Evolutionary conservation across 257 asterid genomes (phyloP).

Genomic region (Nicotiana tomentosiformis): DNA sequence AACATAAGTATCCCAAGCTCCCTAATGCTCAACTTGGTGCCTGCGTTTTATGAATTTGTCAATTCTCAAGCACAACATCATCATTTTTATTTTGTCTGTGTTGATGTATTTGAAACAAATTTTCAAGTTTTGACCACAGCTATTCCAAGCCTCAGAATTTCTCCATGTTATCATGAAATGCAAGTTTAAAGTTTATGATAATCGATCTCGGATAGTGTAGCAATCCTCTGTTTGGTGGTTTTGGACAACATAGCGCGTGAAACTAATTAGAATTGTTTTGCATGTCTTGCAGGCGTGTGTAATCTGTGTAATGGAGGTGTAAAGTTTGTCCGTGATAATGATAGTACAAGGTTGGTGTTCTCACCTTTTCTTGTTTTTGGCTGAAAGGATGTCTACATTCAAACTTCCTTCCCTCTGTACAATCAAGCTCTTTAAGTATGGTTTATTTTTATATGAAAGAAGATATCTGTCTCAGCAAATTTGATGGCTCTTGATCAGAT

Average conservation of each 20-base stretch:
- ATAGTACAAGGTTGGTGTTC: conserved; percentile 47
- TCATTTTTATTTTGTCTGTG: not conserved
- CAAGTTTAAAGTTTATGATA: not conserved
- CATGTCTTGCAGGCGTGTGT: conserved; percentile 58
- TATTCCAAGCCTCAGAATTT: not conserved
- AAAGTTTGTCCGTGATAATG: conserved; percentile 75
- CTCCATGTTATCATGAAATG: not conserved
- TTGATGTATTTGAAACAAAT: not conserved
- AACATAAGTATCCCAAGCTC: not conserved
- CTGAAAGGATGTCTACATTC: not conserved
- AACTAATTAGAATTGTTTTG: not conserved
- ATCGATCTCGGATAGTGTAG: not conserved
- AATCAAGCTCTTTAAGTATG: not conserved
- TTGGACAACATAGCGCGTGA: not conserved
- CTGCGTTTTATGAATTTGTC: not conserved
- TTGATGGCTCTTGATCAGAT: not conserved
- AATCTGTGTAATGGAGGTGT: conserved; percentile 90
- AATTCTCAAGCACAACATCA: not conserved
- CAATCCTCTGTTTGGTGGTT: not conserved
- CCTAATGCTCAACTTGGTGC: not conserved
- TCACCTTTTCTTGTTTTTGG: not conserved
- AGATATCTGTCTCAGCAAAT: not conserved
- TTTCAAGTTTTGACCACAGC: not conserved
- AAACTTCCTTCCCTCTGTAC: not conserved
- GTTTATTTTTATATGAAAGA: not conserved